Conservation (phyloP, 768 basidiomycete genomes). For the Panaeolus cyanescens region DNA sequence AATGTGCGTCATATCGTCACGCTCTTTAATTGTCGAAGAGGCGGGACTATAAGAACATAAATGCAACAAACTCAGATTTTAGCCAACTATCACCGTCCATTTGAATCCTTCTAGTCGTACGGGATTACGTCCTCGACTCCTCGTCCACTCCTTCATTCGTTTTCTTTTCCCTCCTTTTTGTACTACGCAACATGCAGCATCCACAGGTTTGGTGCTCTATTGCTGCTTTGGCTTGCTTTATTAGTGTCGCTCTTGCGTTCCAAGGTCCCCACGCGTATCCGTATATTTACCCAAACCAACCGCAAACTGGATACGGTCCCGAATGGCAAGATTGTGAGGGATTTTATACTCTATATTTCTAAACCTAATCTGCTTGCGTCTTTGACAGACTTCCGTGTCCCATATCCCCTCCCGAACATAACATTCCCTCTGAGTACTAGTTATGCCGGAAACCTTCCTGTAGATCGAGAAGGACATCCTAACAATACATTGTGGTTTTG, state of each 20-base stretch:
- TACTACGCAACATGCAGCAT: neutral
- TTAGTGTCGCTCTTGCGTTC: neutral
- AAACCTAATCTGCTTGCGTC: neutral
- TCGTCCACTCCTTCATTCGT: neutral
- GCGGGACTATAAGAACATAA: neutral
- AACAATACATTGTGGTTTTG: constrained; percentile 71
- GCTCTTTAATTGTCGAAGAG: neutral
- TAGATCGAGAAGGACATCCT: constrained; percentile 58
- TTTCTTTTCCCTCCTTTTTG: neutral
- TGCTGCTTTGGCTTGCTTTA: neutral
- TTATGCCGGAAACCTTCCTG: constrained; percentile 67
- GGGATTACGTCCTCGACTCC: neutral
- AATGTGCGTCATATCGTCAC: neutral
- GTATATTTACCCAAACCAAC: constrained; percentile 42
- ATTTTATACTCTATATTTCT: neutral
- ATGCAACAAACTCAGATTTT: too few relatives aligned
- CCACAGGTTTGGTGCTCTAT: neutral
- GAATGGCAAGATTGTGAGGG: constrained; percentile 64
- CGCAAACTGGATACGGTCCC: constrained; percentile 49
- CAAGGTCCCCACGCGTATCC: neutral
- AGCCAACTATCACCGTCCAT: too few relatives aligned
- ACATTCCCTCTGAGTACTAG: constrained; percentile 53
- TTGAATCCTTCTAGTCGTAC: too few relatives aligned
- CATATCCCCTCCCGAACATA: constrained; percentile 57
- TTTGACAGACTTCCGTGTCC: constrained; percentile 59